Evolutionary conservation across 352 stramenopile genomes (phyloP), one percentile per base, ranked within the genome.

Genomic region (Phytopythium litorale): DNA sequence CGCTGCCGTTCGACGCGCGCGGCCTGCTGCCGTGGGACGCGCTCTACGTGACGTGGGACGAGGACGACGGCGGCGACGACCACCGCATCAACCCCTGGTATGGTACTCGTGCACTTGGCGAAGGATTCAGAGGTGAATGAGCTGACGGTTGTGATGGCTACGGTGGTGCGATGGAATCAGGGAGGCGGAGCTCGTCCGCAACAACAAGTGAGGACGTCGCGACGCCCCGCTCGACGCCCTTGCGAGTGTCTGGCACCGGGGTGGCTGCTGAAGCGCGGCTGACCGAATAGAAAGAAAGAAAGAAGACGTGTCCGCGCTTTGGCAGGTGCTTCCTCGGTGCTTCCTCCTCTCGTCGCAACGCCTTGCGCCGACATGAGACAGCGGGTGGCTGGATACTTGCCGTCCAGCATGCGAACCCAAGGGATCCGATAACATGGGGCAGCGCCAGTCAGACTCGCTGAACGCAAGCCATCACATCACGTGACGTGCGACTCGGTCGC

Each of bases 41-140:
- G 9, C 67, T 92, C 40, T 83, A 81, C 21, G 78, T 94, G 62
- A 87, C 84, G 45, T 94, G 85, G 85, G 83, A 94, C 50, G 82
- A 94, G 83, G 83, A 92, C 59, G 86, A 92, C 51, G 86, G 86
- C 33, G 86, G 80, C 23, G 81, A 91, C 42, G 81, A 92, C 65
- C 90, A 80, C 65, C 78, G 84, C 51, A 88, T 94, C 59, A 94
- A 94, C 52, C 86, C 86, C 54, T 94, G 86, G 86, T 94, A 76
- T 61, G 81, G 79, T 49, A 16, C 7, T 11, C 8, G 35, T 16
- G 35, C 3, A 15, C 35, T 40, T 40, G 35, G 8, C 35, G 8
- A 40, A 40, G 32, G 42, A 13, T 30, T 58, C 21, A 5, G 32
- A 8, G 43, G 33, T 32, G 13, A 3, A 5, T 28, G 38, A 25